Percentiles rank a stretch among this genome's conserved stretches.
These are phyloP conservation scores for Sonneratia alba DNA, from an alignment of 345 rosid genomes.

Conservation along the genomic window DNA sequence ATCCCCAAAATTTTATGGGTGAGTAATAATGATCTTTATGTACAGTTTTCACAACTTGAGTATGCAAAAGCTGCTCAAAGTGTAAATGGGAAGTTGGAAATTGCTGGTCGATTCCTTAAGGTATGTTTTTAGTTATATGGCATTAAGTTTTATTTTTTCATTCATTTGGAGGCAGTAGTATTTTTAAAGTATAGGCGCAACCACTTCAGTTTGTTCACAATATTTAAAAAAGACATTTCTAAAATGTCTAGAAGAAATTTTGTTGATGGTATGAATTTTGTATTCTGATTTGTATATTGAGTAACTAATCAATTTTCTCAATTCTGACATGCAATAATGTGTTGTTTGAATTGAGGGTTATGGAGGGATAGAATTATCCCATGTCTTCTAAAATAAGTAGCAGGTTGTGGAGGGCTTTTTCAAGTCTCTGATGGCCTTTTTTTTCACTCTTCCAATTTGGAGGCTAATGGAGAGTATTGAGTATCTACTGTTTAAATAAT, in stretches of 20 bases:
- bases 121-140: slow-evolving; percentile 25
- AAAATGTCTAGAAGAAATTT: background rate
- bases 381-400: too few species aligned
- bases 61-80: slow-evolving; percentile 83
- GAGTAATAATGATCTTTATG: background rate
- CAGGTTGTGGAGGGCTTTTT: too few species aligned
- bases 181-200: background rate
- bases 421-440: too few species aligned
- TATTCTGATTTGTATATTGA: background rate
- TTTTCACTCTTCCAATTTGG: too few species aligned
- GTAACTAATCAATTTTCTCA: background rate
- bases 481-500: too few species aligned
- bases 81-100: slow-evolving; percentile 86
- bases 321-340: background rate
- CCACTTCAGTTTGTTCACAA: background rate
- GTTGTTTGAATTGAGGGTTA: too few species aligned
- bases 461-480: too few species aligned
- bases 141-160: background rate
- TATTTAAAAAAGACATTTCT: background rate
- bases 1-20: background rate
- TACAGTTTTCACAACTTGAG: slow-evolving; percentile 84
- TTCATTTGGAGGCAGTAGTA: background rate
- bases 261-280: background rate
- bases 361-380: too few species aligned
- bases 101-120: slow-evolving; percentile 83